Percentiles rank a stretch among this genome's conserved stretches.
Conservation (phyloP, 2,329 filamentous ascomycete species). For the Teratosphaeria destructans region DNA sequence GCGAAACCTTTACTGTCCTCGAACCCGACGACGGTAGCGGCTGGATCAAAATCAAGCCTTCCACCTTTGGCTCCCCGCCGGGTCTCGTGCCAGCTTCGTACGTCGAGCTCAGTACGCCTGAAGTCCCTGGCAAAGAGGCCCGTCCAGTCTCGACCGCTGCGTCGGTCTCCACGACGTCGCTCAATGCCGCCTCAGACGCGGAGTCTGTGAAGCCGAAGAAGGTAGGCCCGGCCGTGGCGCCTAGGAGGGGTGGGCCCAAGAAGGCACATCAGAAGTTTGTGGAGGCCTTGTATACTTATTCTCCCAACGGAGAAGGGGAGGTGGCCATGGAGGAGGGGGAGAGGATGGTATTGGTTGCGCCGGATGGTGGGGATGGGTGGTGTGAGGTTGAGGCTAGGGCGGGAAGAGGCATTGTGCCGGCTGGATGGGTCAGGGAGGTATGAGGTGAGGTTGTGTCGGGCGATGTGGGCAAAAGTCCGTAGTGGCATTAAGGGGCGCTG, state of each 20-base stretch:
- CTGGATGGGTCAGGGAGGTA: conserved; percentile 78
- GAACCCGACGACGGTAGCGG: conserved; percentile 88
- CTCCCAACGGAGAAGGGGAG: conserved; percentile 73
- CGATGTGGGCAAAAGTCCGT: not conserved
- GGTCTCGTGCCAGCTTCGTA: conserved; percentile 84
- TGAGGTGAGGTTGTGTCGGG: conserved; percentile 3
- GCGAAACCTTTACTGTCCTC: conserved; percentile 63
- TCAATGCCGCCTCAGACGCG: conserved; percentile 42
- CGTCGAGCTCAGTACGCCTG: conserved; percentile 48
- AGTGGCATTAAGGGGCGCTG: not conserved
- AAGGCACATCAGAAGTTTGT: conserved; percentile 69
- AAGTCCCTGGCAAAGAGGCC: conserved; percentile 2
- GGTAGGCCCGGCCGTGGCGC: conserved; percentile 84
- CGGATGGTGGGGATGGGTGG: conserved; percentile 90
- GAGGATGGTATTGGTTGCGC: conserved; percentile 76
- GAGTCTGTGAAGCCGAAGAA: conserved; percentile 50
- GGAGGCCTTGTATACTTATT: conserved; percentile 85
- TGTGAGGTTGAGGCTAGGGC: conserved; percentile 73
- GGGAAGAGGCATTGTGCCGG: conserved; percentile 85
- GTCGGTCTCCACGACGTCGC: conserved; percentile 52
- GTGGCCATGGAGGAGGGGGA: conserved; percentile 88
- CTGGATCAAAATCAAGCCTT: conserved; percentile 69
- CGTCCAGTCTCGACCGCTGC: conserved; percentile 45
- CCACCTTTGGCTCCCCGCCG: conserved; percentile 47
- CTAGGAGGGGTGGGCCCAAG: conserved; percentile 47